phyloP scores from a whole-genome alignment of 345 rosid species.

The Linum tenue region DNA sequence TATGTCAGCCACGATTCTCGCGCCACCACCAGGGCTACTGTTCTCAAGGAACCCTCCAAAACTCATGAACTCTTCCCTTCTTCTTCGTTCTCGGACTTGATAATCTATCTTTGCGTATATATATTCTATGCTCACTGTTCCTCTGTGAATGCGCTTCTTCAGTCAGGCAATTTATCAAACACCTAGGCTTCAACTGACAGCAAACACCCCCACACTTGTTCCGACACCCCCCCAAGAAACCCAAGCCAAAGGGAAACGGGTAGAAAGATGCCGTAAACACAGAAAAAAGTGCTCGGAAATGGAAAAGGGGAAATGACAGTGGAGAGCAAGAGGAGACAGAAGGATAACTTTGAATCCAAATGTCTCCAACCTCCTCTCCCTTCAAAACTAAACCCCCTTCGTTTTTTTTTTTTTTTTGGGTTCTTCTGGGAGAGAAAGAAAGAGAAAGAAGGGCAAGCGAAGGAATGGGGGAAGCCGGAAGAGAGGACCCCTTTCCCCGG shows the following conservation, averaged over 20 bases:
- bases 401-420: background rate
- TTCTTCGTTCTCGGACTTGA: background rate
- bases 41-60: conserved; percentile 68
- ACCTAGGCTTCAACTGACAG: background rate
- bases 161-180: background rate
- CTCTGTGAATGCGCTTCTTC: background rate
- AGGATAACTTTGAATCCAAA: conserved; percentile 31
- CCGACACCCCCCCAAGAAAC: background rate
- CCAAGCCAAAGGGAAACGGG: background rate
- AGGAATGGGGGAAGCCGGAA: background rate
- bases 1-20: conserved; percentile 35
- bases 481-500: background rate
- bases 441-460: conserved; percentile 46
- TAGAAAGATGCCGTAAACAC: background rate
- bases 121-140: background rate
- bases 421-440: conserved; percentile 30
- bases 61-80: conserved; percentile 37
- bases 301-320: conserved; percentile 4
- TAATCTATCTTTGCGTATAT: background rate
- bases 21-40: conserved; percentile 32
- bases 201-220: background rate
- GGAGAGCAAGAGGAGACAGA: conserved; percentile 69
- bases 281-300: background rate
- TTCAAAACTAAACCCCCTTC: background rate
- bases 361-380: conserved; percentile 60